Evolutionary conservation across 2,329 filamentous ascomycete species (phyloP).

Genomic region (Hypoxylon sp.): DNA sequence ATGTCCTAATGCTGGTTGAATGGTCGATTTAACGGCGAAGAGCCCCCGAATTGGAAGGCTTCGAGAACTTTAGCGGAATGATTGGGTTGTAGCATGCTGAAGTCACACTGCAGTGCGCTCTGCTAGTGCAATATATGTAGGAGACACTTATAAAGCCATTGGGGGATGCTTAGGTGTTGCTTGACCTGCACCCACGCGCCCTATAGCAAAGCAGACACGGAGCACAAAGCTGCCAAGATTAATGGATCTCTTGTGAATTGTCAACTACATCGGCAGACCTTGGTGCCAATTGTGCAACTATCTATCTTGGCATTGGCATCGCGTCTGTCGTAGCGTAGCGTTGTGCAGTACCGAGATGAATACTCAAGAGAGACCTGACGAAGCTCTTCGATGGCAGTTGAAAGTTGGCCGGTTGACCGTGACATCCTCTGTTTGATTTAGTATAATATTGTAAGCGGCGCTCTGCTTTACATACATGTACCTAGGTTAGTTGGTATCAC

Average conservation of each 20-base stretch:
- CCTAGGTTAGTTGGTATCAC: not conserved
- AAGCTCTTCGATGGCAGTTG: slow-evolving; percentile 37
- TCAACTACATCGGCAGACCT: slow-evolving; percentile 43
- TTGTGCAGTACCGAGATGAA: slow-evolving; percentile 43
- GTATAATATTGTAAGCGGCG: slow-evolving; percentile 13
- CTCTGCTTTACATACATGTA: slow-evolving; percentile 4
- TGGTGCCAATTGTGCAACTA: slow-evolving; percentile 43
- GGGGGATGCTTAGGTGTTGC: slow-evolving; percentile 37
- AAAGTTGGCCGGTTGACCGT: slow-evolving; percentile 15
- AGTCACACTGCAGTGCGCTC: slow-evolving; percentile 47
- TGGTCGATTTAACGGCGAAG: slow-evolving; percentile 50
- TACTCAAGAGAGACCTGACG: slow-evolving; percentile 33
- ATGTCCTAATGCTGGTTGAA: slow-evolving; percentile 26
- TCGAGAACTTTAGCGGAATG: slow-evolving; percentile 50
- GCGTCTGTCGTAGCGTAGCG: slow-evolving; percentile 39
- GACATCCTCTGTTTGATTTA: slow-evolving; percentile 14
- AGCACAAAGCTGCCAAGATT: slow-evolving; percentile 43
- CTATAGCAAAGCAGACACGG: slow-evolving; percentile 37
- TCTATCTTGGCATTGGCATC: slow-evolving; percentile 42
- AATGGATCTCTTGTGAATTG: slow-evolving; percentile 42
- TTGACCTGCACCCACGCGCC: slow-evolving; percentile 47
- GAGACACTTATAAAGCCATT: slow-evolving; percentile 33
- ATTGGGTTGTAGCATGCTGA: slow-evolving; percentile 49
- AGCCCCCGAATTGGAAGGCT: slow-evolving; percentile 51
- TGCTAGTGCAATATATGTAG: slow-evolving; percentile 33